Evolutionary conservation across 2,329 filamentous ascomycete genomes (phyloP).

Genomic region (Diaporthe ilicicola): DNA sequence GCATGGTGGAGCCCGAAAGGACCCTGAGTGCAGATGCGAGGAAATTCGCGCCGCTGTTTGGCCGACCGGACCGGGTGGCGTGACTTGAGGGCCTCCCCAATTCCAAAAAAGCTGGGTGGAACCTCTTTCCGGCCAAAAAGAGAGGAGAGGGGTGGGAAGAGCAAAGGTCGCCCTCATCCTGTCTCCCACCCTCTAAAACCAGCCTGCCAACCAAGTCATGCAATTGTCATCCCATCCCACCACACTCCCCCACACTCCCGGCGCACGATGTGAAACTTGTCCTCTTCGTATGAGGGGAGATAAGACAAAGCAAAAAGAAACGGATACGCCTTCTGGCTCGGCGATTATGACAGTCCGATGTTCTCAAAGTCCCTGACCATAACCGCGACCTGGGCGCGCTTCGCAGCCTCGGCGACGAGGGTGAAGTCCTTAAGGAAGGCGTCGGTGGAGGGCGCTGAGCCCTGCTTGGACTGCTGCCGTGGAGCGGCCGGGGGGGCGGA

Average conservation of each 20-base stretch:
- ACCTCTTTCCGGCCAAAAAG: not conserved
- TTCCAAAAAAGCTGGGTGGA: not conserved
- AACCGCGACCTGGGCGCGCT: slow-evolving; percentile 89
- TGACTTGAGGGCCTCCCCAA: not conserved
- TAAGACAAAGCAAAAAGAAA: not conserved
- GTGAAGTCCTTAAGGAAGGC: slow-evolving; percentile 81
- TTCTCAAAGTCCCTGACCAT: slow-evolving; percentile 87
- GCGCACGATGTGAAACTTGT: not conserved
- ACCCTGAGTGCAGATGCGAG: slow-evolving; percentile 21
- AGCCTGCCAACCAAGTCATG: slow-evolving; percentile 6
- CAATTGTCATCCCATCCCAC: not conserved
- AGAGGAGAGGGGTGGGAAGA: not conserved
- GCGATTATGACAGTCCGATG: slow-evolving; percentile 61
- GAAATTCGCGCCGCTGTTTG: slow-evolving; percentile 5
- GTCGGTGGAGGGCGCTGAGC: slow-evolving; percentile 55
- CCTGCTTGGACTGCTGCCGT: slow-evolving; percentile 37
- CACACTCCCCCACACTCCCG: not conserved
- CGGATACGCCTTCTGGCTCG: not conserved
- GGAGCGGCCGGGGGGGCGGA: slow-evolving; percentile 39
- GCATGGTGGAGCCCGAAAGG: slow-evolving; percentile 4
- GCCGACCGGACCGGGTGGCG: slow-evolving; percentile 5
- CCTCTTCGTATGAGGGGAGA: not conserved
- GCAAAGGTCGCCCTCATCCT: not conserved
- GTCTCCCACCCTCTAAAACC: not conserved
- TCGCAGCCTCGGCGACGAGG: slow-evolving; percentile 90